Evolutionary conservation across 768 basidiomycete species (phyloP), one percentile per base, ranked within the genome.

Genomic region (Trametopsis cervina): DNA sequence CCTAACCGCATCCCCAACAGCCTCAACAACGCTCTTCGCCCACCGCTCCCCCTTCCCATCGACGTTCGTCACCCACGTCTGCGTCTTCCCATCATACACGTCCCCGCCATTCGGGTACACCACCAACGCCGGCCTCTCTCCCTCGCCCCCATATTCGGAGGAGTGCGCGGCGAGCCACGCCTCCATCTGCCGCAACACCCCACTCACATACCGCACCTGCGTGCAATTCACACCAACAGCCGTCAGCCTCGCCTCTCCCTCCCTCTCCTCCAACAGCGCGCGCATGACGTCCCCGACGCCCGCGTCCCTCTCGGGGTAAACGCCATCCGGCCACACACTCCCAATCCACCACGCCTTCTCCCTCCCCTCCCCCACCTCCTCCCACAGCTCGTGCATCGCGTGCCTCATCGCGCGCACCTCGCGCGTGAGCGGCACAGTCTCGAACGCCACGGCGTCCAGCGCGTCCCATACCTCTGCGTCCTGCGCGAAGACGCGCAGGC

Each of bases 211-310:
- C 27, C 69, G 62, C 15, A 75, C 57, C 1, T 64, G 66, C 0
- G 85, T 84, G 63, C 87, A 92, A 60, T 92, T 90, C 54, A 90
- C 75, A 0, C 88, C 89, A 13, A 89, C 65, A 0, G 73, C 85
- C 25, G 67, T 63, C 0, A 81, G 83, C 33, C 35, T 35, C 7
- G 44, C 10, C 4, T 57, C 47, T 1, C 63, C 64, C 29, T 65
- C 44, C 17, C 42, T 36, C 20, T 42, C 46, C 4, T 24, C 36
- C 35, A 20, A 24, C 15, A 23, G 24, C 7, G 43, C 51, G 24
- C 46, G 46, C 3, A 48, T 36, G 7, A 46, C 47, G 33, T 57
- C 54, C 23, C 47, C 54, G 0, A 49, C 55, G 4, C 80, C 56
- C 37, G 73, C 72, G 9, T 55, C 40, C 35, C 64, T 61, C 50